Base-by-base conservation (phyloP, 768 basidiomycete species). In the Peribolospora baueri region DNA sequence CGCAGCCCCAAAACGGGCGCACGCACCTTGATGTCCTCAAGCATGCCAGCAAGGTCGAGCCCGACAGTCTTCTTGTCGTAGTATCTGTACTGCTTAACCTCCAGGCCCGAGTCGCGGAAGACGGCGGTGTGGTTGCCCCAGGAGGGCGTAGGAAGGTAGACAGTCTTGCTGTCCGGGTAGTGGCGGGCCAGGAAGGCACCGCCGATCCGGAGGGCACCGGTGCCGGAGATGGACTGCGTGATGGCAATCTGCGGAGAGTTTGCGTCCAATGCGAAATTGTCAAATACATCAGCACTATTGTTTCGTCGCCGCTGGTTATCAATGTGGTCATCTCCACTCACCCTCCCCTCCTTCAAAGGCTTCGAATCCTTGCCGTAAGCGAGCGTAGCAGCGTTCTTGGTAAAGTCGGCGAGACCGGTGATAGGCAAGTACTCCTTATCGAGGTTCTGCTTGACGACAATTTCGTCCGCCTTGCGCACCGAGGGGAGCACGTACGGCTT, bases 351-450 rank as follows among this genome's bases (percentile, higher is more conserved):
- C 60, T 73, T 69, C 58, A 95, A 70, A 10, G 79, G 82, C 53
- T 73, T 71, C 11, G 82, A 82, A 50, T 77, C 70, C n/a, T 72
- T 42, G 5, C 86, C 84, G 46, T 93, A 73, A 48, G 91, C 81
- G 50, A 95, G 70, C 61, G 76, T 79, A 10, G 81, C 85, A 5
- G 90, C 88, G 5, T 80, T 79, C 54, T 74, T 68, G 10, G 81
- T 86, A 65, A 81, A 95, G 56, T 80, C 79, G 43, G 81, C 76
- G 46, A 91, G 72, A 11, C 90, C 90, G 40, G 82, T 81, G 65
- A 88, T 91, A 42, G 85, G 81, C 41, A 90, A 77, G 65, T 90
- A 91, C 70, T 88, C 88, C 63, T 90, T 86, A 68, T 97, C 84
- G 58, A 86, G 70, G 48, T 72, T 68, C 64, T 85, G 77, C 59